Evolutionary conservation across 176 grass and related monocot species (phyloP).

Genomic region (Oryza australiensis): DNA sequence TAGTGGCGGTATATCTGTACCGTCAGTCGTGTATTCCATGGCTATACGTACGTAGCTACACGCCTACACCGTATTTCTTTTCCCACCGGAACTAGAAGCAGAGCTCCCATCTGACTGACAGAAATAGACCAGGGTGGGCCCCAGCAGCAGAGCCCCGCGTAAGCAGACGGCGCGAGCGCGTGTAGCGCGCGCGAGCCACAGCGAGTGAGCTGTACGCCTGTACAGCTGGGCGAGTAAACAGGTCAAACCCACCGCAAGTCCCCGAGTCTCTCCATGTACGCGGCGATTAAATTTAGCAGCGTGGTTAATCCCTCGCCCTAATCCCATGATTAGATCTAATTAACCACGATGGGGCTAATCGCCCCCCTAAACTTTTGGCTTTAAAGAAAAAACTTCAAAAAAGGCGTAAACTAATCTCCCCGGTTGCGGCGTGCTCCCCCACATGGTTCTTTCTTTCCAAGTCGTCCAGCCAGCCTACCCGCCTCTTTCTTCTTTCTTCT

Average conservation of each 20-base stretch:
- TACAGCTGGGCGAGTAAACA: background rate
- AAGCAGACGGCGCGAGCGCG: background rate
- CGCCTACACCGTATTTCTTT: background rate
- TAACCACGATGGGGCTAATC: background rate
- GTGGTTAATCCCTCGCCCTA: constrained; percentile 1
- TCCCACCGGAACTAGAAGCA: background rate
- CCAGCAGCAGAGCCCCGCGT: background rate
- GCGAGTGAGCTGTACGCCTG: background rate
- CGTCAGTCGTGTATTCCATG: background rate
- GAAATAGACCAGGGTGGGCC: background rate
- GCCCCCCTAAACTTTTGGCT: constrained; percentile 64
- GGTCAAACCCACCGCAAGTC: constrained; percentile 5
- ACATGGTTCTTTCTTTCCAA: constrained; percentile 46
- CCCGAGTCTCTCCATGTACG: constrained; percentile 21
- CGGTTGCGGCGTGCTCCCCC: constrained; percentile 71
- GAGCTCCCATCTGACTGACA: background rate
- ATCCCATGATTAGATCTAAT: constrained; percentile 3
- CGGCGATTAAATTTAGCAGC: background rate
- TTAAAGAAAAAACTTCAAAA: constrained; percentile 40
- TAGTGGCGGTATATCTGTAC: background rate
- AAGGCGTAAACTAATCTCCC: constrained; percentile 57
- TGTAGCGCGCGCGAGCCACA: background rate
- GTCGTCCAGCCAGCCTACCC: constrained; percentile 37
- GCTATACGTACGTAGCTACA: background rate
- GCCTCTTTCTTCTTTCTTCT: constrained; percentile 6